Conservation (phyloP, 2,329 filamentous ascomycete species). For the Thelonectria blattea region DNA sequence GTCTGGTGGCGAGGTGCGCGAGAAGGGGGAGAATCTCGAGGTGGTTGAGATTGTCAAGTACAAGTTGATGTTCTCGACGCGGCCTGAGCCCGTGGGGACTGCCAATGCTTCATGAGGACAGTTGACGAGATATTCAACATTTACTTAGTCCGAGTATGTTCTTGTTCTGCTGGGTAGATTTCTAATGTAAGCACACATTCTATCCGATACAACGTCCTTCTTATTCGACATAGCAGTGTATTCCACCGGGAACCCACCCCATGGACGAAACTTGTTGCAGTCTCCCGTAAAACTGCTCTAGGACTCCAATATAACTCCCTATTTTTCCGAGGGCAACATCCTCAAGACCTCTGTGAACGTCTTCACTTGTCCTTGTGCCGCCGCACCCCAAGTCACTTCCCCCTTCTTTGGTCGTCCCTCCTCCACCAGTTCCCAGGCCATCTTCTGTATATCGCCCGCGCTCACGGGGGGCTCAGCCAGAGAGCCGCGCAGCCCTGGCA, state of each 20-base stretch:
- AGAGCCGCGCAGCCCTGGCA: constrained; percentile 30
- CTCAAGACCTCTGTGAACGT: constrained; percentile 34
- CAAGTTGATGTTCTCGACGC: constrained; percentile 82
- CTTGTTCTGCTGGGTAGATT: background rate
- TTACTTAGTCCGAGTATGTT: background rate
- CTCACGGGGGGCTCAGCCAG: constrained; percentile 14
- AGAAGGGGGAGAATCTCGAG: constrained; percentile 66
- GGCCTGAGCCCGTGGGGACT: constrained; percentile 82
- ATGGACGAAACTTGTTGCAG: background rate
- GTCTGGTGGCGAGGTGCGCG: constrained; percentile 47
- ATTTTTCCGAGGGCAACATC: constrained; percentile 28
- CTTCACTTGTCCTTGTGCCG: constrained; percentile 38
- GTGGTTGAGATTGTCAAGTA: constrained; percentile 86
- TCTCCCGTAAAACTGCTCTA: background rate
- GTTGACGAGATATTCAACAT: background rate
- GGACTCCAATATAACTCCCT: background rate
- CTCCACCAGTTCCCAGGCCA: constrained; percentile 44
- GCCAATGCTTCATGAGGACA: constrained; percentile 38
- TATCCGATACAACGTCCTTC: background rate
- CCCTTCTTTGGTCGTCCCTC: constrained; percentile 28
- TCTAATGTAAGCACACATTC: background rate
- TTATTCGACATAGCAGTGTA: background rate
- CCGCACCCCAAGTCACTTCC: constrained; percentile 43
- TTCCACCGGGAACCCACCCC: background rate
- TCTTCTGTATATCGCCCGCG: constrained; percentile 38